Conservation (phyloP, 2,329 filamentous ascomycete species). For the Fusarium nisikadoi region DNA sequence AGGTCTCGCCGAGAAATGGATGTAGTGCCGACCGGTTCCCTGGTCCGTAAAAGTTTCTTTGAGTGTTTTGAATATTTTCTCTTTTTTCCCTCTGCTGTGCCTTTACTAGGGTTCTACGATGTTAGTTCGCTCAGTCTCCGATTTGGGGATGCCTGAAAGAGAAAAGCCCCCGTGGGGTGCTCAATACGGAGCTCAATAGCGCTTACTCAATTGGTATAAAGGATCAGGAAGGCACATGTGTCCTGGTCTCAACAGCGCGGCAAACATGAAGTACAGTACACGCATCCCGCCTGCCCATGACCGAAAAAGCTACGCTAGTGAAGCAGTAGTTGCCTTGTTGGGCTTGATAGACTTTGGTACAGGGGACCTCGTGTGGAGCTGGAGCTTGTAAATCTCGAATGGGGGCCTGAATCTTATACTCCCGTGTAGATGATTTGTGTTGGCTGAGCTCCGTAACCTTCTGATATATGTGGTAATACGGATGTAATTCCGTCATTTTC, state of each 20-base stretch:
- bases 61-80: not conserved
- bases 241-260: not conserved
- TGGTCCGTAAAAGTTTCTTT: not conserved
- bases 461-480: not conserved
- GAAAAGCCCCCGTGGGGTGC: conserved; percentile 20
- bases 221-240: not conserved
- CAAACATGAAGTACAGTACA: conserved; percentile 4
- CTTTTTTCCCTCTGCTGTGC: conserved; percentile 1
- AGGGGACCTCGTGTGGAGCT: conserved; percentile 10
- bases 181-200: not conserved
- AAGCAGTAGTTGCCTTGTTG: conserved; percentile 22
- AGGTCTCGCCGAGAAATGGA: conserved; percentile 24
- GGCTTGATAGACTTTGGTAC: conserved; percentile 42
- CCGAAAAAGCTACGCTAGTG: conserved; percentile 24
- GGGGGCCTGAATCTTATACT: conserved; percentile 15
- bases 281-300: not conserved
- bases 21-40: conserved; percentile 4
- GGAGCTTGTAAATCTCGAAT: conserved; percentile 1
- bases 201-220: conserved; percentile 11
- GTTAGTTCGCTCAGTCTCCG: not conserved
- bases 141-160: conserved; percentile 21
- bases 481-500: conserved; percentile 1
- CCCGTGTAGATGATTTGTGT: not conserved
- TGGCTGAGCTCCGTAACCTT: conserved; percentile 1
- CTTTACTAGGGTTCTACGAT: not conserved